Evolutionary conservation across 345 rosid genomes (phyloP).

Genomic region (Citrus unshiu): DNA sequence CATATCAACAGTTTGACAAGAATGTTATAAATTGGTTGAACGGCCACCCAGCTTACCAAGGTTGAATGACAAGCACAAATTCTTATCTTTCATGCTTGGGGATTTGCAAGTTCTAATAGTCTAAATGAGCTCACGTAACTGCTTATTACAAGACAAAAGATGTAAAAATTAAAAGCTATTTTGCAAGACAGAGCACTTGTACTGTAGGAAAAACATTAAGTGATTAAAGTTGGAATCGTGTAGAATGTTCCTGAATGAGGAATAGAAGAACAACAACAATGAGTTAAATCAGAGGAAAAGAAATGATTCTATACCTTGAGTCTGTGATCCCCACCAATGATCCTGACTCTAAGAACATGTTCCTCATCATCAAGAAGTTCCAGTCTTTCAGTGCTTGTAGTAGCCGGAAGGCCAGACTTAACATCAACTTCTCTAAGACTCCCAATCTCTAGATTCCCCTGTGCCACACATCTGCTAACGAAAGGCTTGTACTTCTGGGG

Average conservation of each 20-base stretch:
- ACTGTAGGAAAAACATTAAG: background rate
- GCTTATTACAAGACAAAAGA: background rate
- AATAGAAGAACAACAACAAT: background rate
- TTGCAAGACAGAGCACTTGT: background rate
- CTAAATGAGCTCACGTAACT: background rate
- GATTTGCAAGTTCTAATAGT: background rate
- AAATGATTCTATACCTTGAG: conserved; percentile 44
- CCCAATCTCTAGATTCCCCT: conserved; percentile 73
- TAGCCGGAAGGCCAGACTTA: conserved; percentile 79
- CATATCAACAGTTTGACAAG: conserved; percentile 1
- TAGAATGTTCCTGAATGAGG: background rate
- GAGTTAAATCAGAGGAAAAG: background rate
- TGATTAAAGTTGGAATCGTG: background rate
- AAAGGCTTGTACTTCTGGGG: conserved; percentile 86
- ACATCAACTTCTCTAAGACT: conserved; percentile 83
- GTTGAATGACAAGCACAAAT: conserved; percentile 2
- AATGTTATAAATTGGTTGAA: background rate
- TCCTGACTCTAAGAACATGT: conserved; percentile 67
- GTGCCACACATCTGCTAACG: conserved; percentile 60
- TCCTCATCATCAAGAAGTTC: conserved; percentile 76
- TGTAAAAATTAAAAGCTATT: background rate
- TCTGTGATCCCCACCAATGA: conserved; percentile 84
- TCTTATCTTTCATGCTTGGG: background rate
- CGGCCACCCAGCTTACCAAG: background rate
- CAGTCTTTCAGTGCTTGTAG: conserved; percentile 73